These are phyloP conservation scores for Neocucurbitaria cava DNA, from an alignment of 2,329 filamentous ascomycete genomes.

Conservation along the genomic window DNA sequence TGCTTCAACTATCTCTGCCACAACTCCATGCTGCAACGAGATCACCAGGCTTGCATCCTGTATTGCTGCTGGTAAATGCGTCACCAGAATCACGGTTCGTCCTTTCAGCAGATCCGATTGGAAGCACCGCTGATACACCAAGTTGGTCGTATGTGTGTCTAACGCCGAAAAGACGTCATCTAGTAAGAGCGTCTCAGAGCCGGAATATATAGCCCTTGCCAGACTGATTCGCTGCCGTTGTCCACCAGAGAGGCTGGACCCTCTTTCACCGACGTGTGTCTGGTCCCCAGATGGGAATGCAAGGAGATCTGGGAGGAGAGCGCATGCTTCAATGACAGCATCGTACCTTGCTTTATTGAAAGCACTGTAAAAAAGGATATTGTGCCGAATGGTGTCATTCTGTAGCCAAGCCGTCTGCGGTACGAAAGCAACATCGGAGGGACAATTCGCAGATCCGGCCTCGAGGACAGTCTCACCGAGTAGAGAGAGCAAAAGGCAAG, in stretches of 20 bases:
- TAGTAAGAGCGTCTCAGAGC: conserved; percentile 54
- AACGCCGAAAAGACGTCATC: conserved; percentile 54
- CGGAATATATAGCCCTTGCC: conserved; percentile 58
- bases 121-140: neutral
- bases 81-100: neutral
- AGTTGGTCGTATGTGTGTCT: conserved; percentile 19
- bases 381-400: neutral
- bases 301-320: conserved; percentile 8
- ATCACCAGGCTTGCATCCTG: neutral
- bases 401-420: neutral
- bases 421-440: neutral
- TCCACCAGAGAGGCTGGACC: conserved; percentile 57
- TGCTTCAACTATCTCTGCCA: neutral
- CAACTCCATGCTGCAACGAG: neutral
- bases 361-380: neutral
- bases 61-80: neutral
- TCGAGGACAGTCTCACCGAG: neutral
- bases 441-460: neutral
- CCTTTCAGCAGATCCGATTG: neutral
- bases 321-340: conserved; percentile 16
- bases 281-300: conserved; percentile 24
- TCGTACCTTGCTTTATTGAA: conserved; percentile 15
- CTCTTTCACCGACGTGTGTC: conserved; percentile 57
- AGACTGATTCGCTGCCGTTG: conserved; percentile 58
- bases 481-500: neutral